Base-by-base conservation (phyloP, 768 basidiomycete species). In the Pholiota conissans region DNA sequence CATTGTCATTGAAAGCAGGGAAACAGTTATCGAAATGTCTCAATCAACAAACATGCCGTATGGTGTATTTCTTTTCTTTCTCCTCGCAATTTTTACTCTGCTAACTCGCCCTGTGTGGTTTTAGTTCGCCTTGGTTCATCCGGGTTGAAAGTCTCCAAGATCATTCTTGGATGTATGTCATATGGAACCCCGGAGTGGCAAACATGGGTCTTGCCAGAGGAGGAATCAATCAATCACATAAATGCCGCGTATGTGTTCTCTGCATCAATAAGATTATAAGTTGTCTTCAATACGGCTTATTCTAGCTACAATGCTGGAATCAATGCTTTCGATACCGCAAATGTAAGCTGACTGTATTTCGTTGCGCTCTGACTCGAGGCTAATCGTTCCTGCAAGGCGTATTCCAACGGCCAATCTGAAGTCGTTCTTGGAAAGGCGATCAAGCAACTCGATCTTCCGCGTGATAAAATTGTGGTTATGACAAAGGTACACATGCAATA, bases 401-500 rank as follows among this genome's bases (percentile, higher is more conserved):
- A 90, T 64, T 86, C 84, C 1, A 84, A 87, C 59, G 87, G 88
- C 2, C 69, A 74, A 7, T 86, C 85, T 0, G 91, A 92, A 66
- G 65, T 80, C 47, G 78, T 90, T 51, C 74, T 90, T 18, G 90
- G 90, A 10, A 86, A 87, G 63, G 88, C 84, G 2, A 84, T 93
- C 73, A 88, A 87, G 65, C 66, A 83, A 59, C 78, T 82, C 60
- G 67, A 84, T 20, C 75, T 90, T 7, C 88, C 89, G n/a, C 81
- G 90, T 1, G 86, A 87, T 16, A 83, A 87, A 61, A 84, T 91
- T 46, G 90, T 93, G n/a, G 81, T 93, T 10, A 79, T 92, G 77
- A 90, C 91, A 52, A 92, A 93, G 74, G n/a, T n/a, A n/a, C n/a
- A n/a, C n/a, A n/a, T n/a, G 55, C 46, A 26, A 14, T 39, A 13